These are phyloP conservation scores for Chlamydomonas schloesseri DNA, from an alignment of 139 green algal species.

Conservation along the genomic window DNA sequence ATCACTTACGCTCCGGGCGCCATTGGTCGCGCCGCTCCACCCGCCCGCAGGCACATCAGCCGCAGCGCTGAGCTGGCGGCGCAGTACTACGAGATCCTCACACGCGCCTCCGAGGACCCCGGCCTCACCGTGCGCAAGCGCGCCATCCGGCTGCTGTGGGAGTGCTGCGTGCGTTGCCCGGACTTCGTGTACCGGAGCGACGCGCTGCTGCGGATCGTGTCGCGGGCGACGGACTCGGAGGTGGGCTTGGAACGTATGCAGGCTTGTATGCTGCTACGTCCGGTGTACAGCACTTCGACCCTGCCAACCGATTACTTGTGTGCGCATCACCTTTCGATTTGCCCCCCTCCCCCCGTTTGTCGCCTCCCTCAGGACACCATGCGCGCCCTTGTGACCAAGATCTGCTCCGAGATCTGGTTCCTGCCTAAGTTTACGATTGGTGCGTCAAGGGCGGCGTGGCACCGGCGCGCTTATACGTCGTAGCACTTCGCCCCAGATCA, in stretches of 20 bases:
- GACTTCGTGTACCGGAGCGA: conserved; percentile 59
- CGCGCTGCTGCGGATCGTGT: conserved; percentile 72
- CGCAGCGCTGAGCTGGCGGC: conserved; percentile 68
- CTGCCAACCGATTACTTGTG: too few species aligned
- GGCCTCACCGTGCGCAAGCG: conserved; percentile 87
- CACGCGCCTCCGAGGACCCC: conserved; percentile 67
- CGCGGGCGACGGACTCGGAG: conserved; percentile 17
- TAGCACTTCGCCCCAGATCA: too few species aligned
- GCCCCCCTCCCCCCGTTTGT: too few species aligned
- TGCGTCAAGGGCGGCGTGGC: too few species aligned
- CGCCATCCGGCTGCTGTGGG: conserved; percentile 86
- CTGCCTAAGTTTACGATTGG: background rate
- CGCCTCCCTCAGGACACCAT: conserved; percentile 70
- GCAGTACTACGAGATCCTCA: conserved; percentile 82
- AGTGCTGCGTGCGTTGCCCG: conserved; percentile 72
- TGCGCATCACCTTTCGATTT: too few species aligned
- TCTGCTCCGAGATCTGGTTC: conserved; percentile 75
- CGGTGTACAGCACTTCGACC: too few species aligned
- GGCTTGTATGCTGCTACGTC: too few species aligned
- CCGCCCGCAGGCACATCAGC: conserved; percentile 35
- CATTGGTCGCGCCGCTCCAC: too few species aligned
- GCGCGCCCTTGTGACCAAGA: conserved; percentile 66
- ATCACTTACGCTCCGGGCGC: too few species aligned
- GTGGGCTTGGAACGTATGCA: background rate
- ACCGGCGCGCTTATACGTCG: too few species aligned